Evolutionary conservation across 2,329 filamentous ascomycete genomes (phyloP), one percentile per base, ranked within the genome.

Genomic region (Remersonia thermophila): DNA sequence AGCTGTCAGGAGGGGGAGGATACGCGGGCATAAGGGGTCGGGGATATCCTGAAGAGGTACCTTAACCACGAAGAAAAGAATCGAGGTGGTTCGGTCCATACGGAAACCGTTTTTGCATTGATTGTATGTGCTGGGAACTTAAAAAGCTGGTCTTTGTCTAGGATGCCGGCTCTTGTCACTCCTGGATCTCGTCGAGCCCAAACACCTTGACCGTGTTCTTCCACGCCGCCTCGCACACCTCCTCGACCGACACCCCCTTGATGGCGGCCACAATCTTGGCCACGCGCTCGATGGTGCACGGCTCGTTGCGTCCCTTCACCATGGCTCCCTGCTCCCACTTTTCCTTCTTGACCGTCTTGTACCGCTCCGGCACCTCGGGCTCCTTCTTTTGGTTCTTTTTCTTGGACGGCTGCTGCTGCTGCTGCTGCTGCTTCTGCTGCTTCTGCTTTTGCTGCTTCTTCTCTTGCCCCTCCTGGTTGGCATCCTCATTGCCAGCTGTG

Each of bases 241-340:
- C 80, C 52, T 93, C 77, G 1, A 93, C 70, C 3, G 69, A 60
- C 3, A 94, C 66, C 0, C 73, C 83, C 58, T 94, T 95, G 45
- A 96, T 80, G 29, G 71, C 77, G 1, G 91, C 89, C 45, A 98
- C 78, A 35, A 89, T 83, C 56, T 80, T 77, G n/a, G 85, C 91
- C 11, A 98, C 83, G 36, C 80, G 77, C 45, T 80, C 76, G 46
- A 98, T 95, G 36, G 73, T 80, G 49, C 81, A 87, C 8, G 89
- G 84, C 59, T 98, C 91, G 54, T 98, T 98, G 41, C 91, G 74
- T 1, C 89, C 85, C 62, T 96, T 98, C 36, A 98, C 73, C 83
- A 95, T 89, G 28, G 69, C 70, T 0, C 87, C 89, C 50, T 83
- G 76, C 30, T 74, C 72, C 80, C 86, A 98, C 57, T 83, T 93